A percentile compares a stretch with the other conserved stretches of the same genome.
Evolutionary conservation across 805 yeast genomes (phyloP).

Genomic region (Candida koratica): DNA sequence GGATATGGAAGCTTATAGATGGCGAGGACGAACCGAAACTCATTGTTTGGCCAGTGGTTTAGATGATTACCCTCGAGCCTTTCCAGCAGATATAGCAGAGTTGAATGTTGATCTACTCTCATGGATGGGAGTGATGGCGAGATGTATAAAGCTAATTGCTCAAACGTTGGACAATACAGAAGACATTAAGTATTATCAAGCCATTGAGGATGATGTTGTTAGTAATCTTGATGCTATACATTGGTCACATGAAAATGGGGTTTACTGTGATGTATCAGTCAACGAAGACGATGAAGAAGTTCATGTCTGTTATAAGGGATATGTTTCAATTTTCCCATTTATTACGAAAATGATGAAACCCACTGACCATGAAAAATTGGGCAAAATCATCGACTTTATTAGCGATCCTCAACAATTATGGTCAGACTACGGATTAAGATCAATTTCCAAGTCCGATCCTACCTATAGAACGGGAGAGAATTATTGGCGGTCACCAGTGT

Average conservation of each 20-base stretch:
- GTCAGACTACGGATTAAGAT: conserved; percentile 75
- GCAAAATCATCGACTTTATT: conserved; percentile 52
- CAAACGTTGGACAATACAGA: conserved; percentile 51
- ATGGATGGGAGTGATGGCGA: conserved; percentile 93
- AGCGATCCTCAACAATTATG: conserved; percentile 72
- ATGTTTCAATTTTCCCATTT: conserved; percentile 83
- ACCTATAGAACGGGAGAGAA: conserved; percentile 76
- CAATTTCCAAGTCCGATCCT: conserved; percentile 65
- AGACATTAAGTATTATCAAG: conserved; percentile 53
- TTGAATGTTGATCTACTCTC: conserved; percentile 83
- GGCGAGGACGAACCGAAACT: conserved; percentile 86
- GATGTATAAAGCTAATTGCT: conserved; percentile 74
- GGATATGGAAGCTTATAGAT: conserved; percentile 67
- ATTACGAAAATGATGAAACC: conserved; percentile 59
- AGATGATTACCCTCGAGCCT: conserved; percentile 91
- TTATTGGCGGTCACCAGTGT: conserved; percentile 94
- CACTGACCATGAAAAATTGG: conserved; percentile 41
- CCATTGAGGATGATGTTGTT: conserved; percentile 53
- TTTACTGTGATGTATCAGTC: conserved; percentile 81
- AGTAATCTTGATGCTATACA: conserved; percentile 68
- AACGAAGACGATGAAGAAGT: conserved; percentile 64
- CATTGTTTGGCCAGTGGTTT: conserved; percentile 91
- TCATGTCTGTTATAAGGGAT: conserved; percentile 85
- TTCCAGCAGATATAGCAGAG: conserved; percentile 80
- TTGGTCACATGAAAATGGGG: conserved; percentile 65